Base-by-base conservation (phyloP, 805 yeast genomes). In the Grigorovia yakushimaensis region DNA sequence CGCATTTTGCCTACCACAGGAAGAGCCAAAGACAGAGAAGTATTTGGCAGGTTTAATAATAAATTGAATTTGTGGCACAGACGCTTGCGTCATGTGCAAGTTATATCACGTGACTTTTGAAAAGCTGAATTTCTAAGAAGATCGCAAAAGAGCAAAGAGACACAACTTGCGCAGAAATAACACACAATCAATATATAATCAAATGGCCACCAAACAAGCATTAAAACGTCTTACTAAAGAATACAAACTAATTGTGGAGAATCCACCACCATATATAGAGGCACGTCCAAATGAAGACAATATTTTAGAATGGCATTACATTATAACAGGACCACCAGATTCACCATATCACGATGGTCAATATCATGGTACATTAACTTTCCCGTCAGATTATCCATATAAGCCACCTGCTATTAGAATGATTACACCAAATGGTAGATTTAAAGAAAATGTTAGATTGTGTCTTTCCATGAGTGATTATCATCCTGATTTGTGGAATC, bases 381-480 rank as follows among this genome's bases (percentile, higher is more conserved):
- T 88, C 63, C 94, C 95, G 0, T 65, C 76, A 13, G 95, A 88
- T 55, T 88, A 88, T 57, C 97, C 96, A 0, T 87, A 85, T 70
- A 81, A 85, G 54, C 96, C 96, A 10, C 96, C 96, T 1, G 77
- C 94, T 11, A 89, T 89, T 46, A 73, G 85, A 48, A 88, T 89
- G 85, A 70, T 81, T 42, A 89, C 97, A 0, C 96, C 97, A 5
- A 84, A 82, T 56, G 97, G 96, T 4, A 72, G 96, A 44, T 89
- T 89, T 62, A 78, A 80, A 49, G 76, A 88, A 48, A 86, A 86
- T 62, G 81, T 88, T 3, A 71, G 96, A 43, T 72, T 89, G 23
- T 89, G 98, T 67, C 70, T 89, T 43, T 81, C 89, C n/a, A 88
- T 89, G 83, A 82, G 94, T 58, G 97, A 89, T 67, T 89, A 79